Evolutionary conservation across 331 rosid species (phyloP), one percentile per base, ranked within the genome.

Genomic region (Arachis monticola): DNA sequence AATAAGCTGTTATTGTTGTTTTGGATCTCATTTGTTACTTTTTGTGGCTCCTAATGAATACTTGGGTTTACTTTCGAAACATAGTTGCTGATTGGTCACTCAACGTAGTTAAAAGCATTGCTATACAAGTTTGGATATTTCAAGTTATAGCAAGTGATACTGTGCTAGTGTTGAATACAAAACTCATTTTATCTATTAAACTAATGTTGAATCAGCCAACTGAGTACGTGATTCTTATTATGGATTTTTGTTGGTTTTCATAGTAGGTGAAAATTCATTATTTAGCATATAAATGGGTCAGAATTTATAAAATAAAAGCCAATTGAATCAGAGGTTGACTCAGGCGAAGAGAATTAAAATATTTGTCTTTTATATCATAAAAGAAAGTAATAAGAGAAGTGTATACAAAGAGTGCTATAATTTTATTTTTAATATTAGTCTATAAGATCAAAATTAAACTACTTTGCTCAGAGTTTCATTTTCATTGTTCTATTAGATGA

Each of bases 1-100:
- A 56, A 2, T 6, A 27, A 57, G 63, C 78, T 27, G 60, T 38
- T 72, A 53, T 67, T 67, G 52, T 73, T 46, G 72, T 82, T 35
- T 38, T 56, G 14, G 50, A 35, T 63, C 10, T n/a, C 40, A 60
- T 8, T 27, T 12, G 30, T 13, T 52, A 46, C 44, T n/a, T 61
- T 58, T 35, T 14, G 9, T 61, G 2, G 13, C 11, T 48, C 53
- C 67, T 5, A 32, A 57, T 3, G 48, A 14, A 45, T 61, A 35
- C n/a, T n/a, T 44, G 27, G 46, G 66, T 68, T 74, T 66, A n/a
- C 41, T 13, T 46, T 50, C 60, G 53, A 42, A 27, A 12, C 46
- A 2, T 70, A 42, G 66, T 12, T 64, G 40, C 9, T 47, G 12
- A 46, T n/a, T 44, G 32, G 66, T 70, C 65, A 51, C 17, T 46